Conservation (phyloP, 176 grass and related monocot genomes). For the Areca catechu region DNA sequence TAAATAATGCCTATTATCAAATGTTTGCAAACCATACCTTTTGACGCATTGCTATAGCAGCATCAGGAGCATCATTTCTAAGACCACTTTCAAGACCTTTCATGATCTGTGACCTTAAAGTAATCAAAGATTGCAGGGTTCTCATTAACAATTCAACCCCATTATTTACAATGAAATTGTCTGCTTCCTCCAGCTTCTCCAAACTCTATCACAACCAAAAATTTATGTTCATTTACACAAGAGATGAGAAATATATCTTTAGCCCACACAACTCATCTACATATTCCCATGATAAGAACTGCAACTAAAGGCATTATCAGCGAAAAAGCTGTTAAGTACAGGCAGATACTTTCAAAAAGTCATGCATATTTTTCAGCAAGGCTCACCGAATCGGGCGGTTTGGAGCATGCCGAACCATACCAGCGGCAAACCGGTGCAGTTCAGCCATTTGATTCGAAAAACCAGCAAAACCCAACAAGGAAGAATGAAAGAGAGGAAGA, state of each 20-base stretch:
- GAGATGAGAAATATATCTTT: not conserved
- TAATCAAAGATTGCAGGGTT: constrained; percentile 57
- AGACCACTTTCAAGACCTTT: constrained; percentile 93
- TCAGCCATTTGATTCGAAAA: too few relatives aligned
- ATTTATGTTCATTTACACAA: constrained; percentile 3
- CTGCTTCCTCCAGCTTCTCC: constrained; percentile 40
- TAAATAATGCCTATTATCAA: constrained; percentile 10
- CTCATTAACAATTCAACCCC: constrained; percentile 49
- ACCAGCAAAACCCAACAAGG: too few relatives aligned
- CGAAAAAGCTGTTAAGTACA: too few relatives aligned
- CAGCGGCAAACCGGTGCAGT: too few relatives aligned
- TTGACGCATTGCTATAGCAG: constrained; percentile 88
- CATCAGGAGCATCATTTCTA: constrained; percentile 91
- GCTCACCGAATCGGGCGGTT: too few relatives aligned
- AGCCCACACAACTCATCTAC: too few relatives aligned
- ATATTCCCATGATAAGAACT: too few relatives aligned
- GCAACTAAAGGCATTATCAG: too few relatives aligned
- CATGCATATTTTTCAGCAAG: too few relatives aligned
- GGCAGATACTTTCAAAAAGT: too few relatives aligned
- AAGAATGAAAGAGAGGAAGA: too few relatives aligned
- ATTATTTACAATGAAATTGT: constrained; percentile 28
- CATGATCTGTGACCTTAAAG: constrained; percentile 51
- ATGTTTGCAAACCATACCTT: constrained; percentile 42
- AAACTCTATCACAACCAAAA: constrained; percentile 46
- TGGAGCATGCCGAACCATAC: too few relatives aligned